Evolutionary conservation across 1,284 basidiomycete genomes (phyloP).

Genomic region (Hemileia vastatrix): DNA sequence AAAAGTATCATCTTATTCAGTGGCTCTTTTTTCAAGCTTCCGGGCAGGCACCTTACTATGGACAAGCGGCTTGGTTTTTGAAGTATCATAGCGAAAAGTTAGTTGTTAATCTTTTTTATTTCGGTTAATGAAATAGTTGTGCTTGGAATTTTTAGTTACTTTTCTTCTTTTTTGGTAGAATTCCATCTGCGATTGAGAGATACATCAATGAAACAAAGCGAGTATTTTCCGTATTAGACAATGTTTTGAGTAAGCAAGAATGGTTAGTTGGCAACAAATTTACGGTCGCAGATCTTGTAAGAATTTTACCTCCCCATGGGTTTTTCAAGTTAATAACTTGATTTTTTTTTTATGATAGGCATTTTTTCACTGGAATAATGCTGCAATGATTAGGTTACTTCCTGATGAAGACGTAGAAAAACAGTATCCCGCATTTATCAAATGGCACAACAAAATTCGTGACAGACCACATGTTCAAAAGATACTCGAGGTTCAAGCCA

Average conservation of each 20-base stretch:
- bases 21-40: slow-evolving; percentile 34
- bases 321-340: neutral
- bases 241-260: neutral
- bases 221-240: neutral
- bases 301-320: neutral
- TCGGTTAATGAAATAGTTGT: too few relatives aligned
- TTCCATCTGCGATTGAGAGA: slow-evolving; percentile 1
- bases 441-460: neutral
- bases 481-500: too few relatives aligned
- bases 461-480: neutral
- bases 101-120: neutral
- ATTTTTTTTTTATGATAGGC: neutral
- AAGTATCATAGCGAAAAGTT: neutral
- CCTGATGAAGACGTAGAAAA: neutral
- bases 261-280: neutral
- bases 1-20: slow-evolving; percentile 23
- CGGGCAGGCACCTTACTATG: slow-evolving; percentile 28
- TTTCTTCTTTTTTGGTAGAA: neutral
- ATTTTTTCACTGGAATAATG: neutral
- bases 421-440: neutral
- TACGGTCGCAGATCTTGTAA: neutral
- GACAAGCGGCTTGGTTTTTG: neutral
- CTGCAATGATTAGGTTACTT: neutral
- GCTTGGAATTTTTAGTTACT: neutral
- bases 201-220: neutral